Conservation (phyloP, 108 stramenopile genomes). For the Schizochytrium sp. region DNA sequence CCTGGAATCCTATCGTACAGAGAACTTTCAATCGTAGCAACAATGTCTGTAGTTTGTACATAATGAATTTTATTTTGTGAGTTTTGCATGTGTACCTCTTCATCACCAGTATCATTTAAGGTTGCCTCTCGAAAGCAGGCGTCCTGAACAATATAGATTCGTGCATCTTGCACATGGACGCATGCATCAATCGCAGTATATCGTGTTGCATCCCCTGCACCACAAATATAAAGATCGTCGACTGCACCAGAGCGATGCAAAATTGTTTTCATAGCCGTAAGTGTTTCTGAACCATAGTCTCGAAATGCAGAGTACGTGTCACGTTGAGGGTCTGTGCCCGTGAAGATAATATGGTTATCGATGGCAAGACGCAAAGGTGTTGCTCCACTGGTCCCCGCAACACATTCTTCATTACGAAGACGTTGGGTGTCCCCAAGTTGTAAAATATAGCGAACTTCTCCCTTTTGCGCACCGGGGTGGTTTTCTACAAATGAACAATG, state of each 20-base stretch:
- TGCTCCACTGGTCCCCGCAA: constrained; percentile 49
- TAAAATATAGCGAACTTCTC: background rate
- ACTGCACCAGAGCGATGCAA: background rate
- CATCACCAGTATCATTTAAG: background rate
- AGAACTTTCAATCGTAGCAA: no score
- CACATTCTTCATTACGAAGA: constrained; percentile 64
- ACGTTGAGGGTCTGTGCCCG: constrained; percentile 57
- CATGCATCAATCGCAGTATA: constrained; percentile 59
- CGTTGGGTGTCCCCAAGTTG: constrained; percentile 59
- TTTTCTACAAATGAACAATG: constrained; percentile 59
- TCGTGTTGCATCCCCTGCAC: background rate
- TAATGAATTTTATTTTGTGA: background rate
- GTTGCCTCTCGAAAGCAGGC: background rate
- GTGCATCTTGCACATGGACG: background rate
- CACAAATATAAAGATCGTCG: constrained; percentile 27
- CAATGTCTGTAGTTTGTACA: no score
- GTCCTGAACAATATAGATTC: constrained; percentile 18
- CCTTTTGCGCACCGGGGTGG: constrained; percentile 58
- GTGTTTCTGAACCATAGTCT: constrained; percentile 31
- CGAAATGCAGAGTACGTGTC: constrained; percentile 61
- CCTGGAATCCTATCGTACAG: background rate
- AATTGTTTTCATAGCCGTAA: background rate
- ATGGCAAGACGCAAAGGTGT: background rate
- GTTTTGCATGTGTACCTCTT: background rate
- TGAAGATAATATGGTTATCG: background rate